phyloP scores from a whole-genome alignment of 306 rosid genomes.

The Prunus armeniaca region DNA sequence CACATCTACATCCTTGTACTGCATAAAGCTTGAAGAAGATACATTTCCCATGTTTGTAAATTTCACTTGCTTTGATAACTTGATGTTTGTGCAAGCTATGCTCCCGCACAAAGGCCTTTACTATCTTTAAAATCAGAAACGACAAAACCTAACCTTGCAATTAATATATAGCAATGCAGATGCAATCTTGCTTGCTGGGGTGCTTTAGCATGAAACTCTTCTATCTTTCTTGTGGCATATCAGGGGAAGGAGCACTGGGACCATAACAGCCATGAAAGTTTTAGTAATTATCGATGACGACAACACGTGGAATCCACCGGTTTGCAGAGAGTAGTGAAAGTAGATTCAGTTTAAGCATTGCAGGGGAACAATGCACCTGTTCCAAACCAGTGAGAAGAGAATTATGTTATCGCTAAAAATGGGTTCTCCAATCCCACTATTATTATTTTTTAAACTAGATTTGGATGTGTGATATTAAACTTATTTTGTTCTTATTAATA shows the following conservation, averaged over 20 bases:
- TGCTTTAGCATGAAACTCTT: not conserved
- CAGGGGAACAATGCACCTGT: not conserved
- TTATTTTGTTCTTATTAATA: not conserved
- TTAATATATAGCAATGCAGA: not conserved
- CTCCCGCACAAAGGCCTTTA: not conserved
- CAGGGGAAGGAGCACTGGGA: constrained; percentile 3
- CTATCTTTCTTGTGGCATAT: not conserved
- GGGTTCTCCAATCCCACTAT: not conserved
- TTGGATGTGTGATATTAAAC: not conserved
- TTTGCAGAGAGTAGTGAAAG: not conserved
- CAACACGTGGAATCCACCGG: not conserved
- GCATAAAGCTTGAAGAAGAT: not conserved
- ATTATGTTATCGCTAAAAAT: not conserved
- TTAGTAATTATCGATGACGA: not conserved
- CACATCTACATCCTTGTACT: not conserved
- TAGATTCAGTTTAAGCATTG: not conserved
- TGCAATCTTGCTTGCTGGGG: not conserved
- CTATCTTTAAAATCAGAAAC: not conserved
- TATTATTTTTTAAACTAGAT: not conserved
- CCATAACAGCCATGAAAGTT: not conserved
- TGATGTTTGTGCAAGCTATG: not conserved
- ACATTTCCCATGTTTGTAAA: not conserved
- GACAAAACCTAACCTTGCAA: not conserved
- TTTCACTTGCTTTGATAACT: not conserved
- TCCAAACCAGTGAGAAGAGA: not conserved